Evolutionary conservation across 805 yeast species (phyloP), one percentile per base, ranked within the genome.

Genomic region (Starmerella bacillaris): DNA sequence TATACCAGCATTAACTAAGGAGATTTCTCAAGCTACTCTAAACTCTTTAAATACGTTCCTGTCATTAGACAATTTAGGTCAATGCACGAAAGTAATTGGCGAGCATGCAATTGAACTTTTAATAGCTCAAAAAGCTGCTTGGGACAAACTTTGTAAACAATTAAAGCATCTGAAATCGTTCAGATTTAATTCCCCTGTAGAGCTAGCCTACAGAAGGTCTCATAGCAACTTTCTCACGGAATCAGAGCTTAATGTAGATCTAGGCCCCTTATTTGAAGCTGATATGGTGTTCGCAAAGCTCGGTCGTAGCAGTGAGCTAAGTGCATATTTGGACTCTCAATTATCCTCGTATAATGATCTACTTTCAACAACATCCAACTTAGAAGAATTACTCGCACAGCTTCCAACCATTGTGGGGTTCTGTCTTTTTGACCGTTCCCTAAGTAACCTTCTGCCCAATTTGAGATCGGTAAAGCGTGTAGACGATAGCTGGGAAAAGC

Each of bases 101-200:
- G 65, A 63, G 29, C 55, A 64, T 1, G 55, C 75, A 3, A 70
- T 63, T 46, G 67, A 65, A 2, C 65, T 71, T 36, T 65, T 76
- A 33, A 64, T 60, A 5, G 52, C 56, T 1, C 67, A 83, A 50
- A 68, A 76, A 34, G 60, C 64, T 12, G 60, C 63, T 27, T 79
- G 92, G 86, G 61, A 64, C 24, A 42, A 52, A 2, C 58, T 59
- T 43, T 71, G 67, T 39, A 48, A 57, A 5, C 50, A 57, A 6
- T 65, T 66, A 38, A 58, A 56, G 4, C 59, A 61, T 21, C 61
- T 74, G 34, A 53, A 61, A 3, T 57, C 66, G 5, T 79, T 70
- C 52, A 73, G 77, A 47, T 67, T 86, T 44, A 84, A 84, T 52
- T 78, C 94, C 0, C 78, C 93, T 0, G 78, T 84, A 4, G 96